Evolutionary conservation across 2,329 filamentous ascomycete genomes (phyloP).

Genomic region (Bipolaris cookei): DNA sequence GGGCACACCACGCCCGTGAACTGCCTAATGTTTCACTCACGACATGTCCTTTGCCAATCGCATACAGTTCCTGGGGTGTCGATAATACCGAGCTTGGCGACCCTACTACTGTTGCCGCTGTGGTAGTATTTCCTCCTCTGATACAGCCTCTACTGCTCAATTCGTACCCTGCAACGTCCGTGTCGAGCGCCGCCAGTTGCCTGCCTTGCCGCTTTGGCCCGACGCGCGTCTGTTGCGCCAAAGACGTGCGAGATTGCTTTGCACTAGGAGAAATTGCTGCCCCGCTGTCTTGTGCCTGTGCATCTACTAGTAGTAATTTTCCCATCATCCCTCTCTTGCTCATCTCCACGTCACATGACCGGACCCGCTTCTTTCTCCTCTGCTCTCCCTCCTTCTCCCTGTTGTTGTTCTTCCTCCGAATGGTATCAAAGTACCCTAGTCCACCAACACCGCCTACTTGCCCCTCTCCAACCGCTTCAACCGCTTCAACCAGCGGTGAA

Average conservation of each 20-base stretch:
- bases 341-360: neutral
- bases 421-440: constrained; percentile 10
- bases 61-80: constrained; percentile 43
- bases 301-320: constrained; percentile 2
- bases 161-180: constrained; percentile 28
- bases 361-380: neutral
- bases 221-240: constrained; percentile 30
- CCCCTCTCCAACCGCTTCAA: constrained; percentile 24
- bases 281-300: neutral
- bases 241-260: constrained; percentile 11
- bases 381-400: constrained; percentile 1
- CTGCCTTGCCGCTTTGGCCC: constrained; percentile 30
- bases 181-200: constrained; percentile 31
- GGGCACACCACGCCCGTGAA: constrained; percentile 8
- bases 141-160: constrained; percentile 3
- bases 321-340: constrained; percentile 1
- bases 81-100: constrained; percentile 38
- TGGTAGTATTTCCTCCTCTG: too few species aligned
- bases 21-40: constrained; percentile 16
- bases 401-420: constrained; percentile 8
- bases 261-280: constrained; percentile 4
- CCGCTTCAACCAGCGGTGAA: constrained; percentile 25
- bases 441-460: constrained; percentile 39
- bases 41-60: constrained; percentile 11
- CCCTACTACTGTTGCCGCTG: constrained; percentile 13